Evolutionary conservation across 495 filamentous ascomycete species (phyloP).

Genomic region (Aspergillus mulundensis): DNA sequence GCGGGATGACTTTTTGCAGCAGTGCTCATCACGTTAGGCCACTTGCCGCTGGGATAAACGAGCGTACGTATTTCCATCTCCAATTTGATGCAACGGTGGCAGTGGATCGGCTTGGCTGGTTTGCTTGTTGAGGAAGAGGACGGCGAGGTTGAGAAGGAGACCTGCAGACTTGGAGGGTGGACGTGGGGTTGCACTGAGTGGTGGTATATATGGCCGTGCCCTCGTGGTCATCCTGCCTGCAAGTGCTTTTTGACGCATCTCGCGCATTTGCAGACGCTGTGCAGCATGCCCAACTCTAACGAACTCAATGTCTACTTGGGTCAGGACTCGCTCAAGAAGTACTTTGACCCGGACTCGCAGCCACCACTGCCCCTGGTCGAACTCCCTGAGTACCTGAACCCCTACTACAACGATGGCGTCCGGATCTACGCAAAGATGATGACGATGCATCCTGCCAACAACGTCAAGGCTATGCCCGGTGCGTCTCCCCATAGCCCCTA

Average conservation of each 20-base stretch:
- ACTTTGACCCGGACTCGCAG: constrained; percentile 53
- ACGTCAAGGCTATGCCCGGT: constrained; percentile 63
- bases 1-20: too few relatives aligned
- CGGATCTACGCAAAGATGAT: constrained; percentile 64
- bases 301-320: constrained; percentile 54
- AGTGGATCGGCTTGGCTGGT: too few relatives aligned
- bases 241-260: too few relatives aligned
- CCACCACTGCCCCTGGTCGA: constrained; percentile 59
- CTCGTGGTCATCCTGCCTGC: too few relatives aligned
- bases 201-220: background rate
- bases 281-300: constrained; percentile 39
- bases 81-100: too few relatives aligned
- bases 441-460: constrained; percentile 58
- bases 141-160: background rate
- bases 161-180: background rate
- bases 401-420: constrained; percentile 52
- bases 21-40: too few relatives aligned
- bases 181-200: background rate
- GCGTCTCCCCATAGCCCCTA: constrained; percentile 3
- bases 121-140: too few relatives aligned
- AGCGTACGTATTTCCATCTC: too few relatives aligned
- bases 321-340: constrained; percentile 48
- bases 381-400: constrained; percentile 53
- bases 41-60: too few relatives aligned
- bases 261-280: too few relatives aligned